Base-by-base conservation (phyloP, 257 asterid species). In the Anisodus tanguticus region DNA sequence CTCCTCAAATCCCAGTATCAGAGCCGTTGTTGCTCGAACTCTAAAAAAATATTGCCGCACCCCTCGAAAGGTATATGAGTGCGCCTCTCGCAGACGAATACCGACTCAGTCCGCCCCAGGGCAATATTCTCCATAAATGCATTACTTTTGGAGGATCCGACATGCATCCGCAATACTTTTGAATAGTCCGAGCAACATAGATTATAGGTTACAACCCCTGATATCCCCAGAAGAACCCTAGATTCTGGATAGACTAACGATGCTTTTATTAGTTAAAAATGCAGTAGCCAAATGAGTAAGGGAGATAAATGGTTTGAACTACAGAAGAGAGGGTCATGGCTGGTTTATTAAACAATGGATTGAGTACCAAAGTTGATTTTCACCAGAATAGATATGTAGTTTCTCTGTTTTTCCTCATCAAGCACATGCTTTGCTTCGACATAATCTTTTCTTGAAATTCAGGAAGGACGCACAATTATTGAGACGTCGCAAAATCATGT, bases 391-490 rank as follows among this genome's bases (percentile, higher is more conserved):
- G 5, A 31, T 2, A 31, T 47, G 10, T 47, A 47, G 62, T 51
- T 47, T 74, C 62, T 74, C 62, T 4, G 22, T 26, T 49, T 74
- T 3, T 12, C 10, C 45, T 76, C 22, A 51, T 47, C 6, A 45
- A 10, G 4, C 45, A 72, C 59, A 19, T 51, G 81, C 60, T 53
- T 4, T 12, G 63, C 72, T 62, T 19, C 35, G 62, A 81, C 26
- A 62, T 81, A 22, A 45, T n/a, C 54, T 41, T 62, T 81, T 81
- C 45, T 12, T 45, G 45, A 81, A 62, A 47, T 87, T 37, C 90
- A 94, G 98, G 98, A 91, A 86, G 98, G 98, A 16, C 92, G 92
- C 67, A 87, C 90, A 35, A 87, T 88, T 58, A 91, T 89, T n/a
- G 98, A 91, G 83, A 90, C 76, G 67, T 90, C 87, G 49, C 85